Evolutionary conservation across 148 eudicot genomes (phyloP).

Genomic region (Vaccinium darrowii): DNA sequence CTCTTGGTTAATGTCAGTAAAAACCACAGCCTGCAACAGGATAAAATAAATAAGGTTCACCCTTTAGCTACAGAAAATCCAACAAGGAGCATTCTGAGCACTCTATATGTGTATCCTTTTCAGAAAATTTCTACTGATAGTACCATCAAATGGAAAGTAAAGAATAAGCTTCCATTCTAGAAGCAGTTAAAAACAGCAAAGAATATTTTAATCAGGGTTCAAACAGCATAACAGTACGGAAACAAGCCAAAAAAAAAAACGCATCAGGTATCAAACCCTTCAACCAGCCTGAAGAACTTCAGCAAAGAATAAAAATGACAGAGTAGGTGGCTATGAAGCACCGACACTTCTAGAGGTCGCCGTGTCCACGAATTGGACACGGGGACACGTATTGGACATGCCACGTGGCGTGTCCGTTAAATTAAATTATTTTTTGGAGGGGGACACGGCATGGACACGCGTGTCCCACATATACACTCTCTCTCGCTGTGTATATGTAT

Average conservation of each 20-base stretch:
- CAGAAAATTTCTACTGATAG: background rate
- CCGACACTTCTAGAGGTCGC: no score
- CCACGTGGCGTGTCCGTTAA: no score
- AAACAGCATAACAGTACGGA: background rate
- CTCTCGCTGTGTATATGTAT: no score
- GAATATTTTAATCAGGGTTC: background rate
- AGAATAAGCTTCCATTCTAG: background rate
- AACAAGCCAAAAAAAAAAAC: background rate
- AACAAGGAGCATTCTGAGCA: background rate
- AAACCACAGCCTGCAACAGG: conserved; percentile 58
- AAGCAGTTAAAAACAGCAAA: background rate
- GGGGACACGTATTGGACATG: no score
- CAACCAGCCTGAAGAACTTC: background rate
- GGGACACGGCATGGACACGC: no score
- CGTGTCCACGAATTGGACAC: no score
- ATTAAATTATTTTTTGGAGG: no score
- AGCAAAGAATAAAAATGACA: background rate
- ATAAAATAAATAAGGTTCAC: conserved; percentile 13
- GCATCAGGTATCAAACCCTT: background rate
- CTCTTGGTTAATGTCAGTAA: conserved; percentile 52
- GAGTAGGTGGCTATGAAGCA: background rate
- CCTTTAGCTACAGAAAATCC: background rate
- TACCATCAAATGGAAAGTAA: background rate
- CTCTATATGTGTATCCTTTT: background rate
- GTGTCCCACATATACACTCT: no score